Evolutionary conservation across 2,329 filamentous ascomycete species (phyloP), one percentile per base, ranked within the genome.

Genomic region (Ophiostoma triangulosporum): DNA sequence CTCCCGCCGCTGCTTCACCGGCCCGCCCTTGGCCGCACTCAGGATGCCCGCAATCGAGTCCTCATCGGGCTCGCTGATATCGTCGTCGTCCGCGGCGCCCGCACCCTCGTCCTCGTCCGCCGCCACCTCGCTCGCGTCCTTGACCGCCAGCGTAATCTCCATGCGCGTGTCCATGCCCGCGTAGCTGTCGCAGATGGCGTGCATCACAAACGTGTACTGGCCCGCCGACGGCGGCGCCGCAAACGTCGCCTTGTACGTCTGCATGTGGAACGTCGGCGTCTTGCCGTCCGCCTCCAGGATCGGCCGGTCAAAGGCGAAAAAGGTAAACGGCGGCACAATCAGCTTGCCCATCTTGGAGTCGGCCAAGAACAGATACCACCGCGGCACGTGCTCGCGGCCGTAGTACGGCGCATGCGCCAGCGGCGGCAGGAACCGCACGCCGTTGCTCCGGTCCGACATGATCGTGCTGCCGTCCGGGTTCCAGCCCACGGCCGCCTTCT

Each of bases 41-140:
- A 95, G 93, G 69, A 95, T 88, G 57, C 89, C 89, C 49, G 89
- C 90, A 60, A 96, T 75, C 2, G 88, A 89, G 69, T 95, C 93
- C 75, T 98, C 93, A 59, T 97, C 93, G 33, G 94, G 93, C 67
- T 98, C 93, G 65, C 88, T 95, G 60, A 98, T 98, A 56, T 98
- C 93, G 62, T 95, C 93, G 60, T 96, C 35, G 15, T n/a, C 8
- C 15, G 8, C 35, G 9, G n/a, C 35, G 35, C 14, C 35, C 9
- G 35, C 14, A n/a, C n/a, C n/a, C n/a, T n/a, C n/a, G 12, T 27
- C 43, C 43, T 83, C 86, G 51, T 80, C 79, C 11, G 38, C 20
- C 20, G 35, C 35, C 35, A 88, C 90, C 71, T 91, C 93, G 68
- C 80, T 86, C 32, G 87, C 83, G 62, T 97, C 90, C 63, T 95